phyloP scores from a whole-genome alignment of 495 filamentous ascomycete genomes.

The Pyrenula aspistea region DNA sequence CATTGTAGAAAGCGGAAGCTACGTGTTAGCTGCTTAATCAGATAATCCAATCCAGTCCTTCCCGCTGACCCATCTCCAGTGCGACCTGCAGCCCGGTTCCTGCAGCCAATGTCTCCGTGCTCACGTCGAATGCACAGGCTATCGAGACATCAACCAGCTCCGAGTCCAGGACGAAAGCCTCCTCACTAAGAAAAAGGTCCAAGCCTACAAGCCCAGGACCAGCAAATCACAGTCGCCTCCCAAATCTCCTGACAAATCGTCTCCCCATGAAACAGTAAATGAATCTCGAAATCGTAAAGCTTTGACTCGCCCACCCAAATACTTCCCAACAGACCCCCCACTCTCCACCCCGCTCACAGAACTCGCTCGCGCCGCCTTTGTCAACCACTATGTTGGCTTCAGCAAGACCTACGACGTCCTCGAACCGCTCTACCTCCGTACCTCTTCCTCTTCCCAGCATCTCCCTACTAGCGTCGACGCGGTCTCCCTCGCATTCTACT shows the following conservation, averaged over 20 bases:
- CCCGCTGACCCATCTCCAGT: not conserved
- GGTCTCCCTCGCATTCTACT: constrained; percentile 13
- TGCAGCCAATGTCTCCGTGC: constrained; percentile 18
- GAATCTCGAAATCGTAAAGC: no score
- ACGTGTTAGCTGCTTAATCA: constrained; percentile 1
- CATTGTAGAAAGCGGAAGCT: constrained; percentile 6
- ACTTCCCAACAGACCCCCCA: no score
- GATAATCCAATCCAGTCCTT: not conserved
- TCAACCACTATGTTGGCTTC: constrained; percentile 14
- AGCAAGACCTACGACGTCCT: constrained; percentile 12
- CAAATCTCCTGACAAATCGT: no score
- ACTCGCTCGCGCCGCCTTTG: constrained; percentile 10
- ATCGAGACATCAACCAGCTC: constrained; percentile 9
- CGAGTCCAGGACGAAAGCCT: constrained; percentile 11
- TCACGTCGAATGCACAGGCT: constrained; percentile 15
- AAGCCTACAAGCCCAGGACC: not conserved
- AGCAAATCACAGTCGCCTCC: no score
- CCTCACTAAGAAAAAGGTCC: not conserved
- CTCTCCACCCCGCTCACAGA: constrained; percentile 2
- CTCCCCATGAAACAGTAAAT: no score
- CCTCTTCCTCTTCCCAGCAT: not conserved
- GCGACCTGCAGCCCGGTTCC: constrained; percentile 5
- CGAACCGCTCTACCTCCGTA: constrained; percentile 5
- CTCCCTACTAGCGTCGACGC: constrained; percentile 10
- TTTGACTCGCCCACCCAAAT: no score